Percentiles rank a stretch among this genome's conserved stretches.
Conservation (phyloP, 2,329 filamentous ascomycete species). For the Mollisiaceae sp. region DNA sequence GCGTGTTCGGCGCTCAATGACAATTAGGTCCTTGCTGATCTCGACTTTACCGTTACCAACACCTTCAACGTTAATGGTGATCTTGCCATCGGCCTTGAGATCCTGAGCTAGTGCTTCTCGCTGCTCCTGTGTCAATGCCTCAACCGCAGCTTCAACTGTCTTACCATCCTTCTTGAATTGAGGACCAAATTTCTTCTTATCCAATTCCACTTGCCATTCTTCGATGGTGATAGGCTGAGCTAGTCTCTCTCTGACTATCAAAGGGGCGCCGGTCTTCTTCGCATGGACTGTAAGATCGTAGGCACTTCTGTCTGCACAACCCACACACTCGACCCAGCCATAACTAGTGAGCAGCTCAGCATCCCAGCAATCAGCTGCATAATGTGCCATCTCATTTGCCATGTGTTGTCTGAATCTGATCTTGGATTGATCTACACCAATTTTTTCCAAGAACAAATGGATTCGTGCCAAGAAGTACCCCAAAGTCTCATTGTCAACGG, state of each 20-base stretch:
- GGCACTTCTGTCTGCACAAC: slow-evolving; percentile 92
- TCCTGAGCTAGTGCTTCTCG: slow-evolving; percentile 80
- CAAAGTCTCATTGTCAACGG: slow-evolving; percentile 96
- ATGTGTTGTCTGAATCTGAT: slow-evolving; percentile 98
- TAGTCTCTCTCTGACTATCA: slow-evolving; percentile 83
- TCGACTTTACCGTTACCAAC: slow-evolving; percentile 75
- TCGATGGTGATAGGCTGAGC: slow-evolving; percentile 79
- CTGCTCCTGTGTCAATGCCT: slow-evolving; percentile 72
- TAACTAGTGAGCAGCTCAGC: slow-evolving; percentile 89
- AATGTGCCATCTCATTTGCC: slow-evolving; percentile 89
- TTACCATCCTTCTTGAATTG: slow-evolving; percentile 95
- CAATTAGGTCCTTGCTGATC: slow-evolving; percentile 78
- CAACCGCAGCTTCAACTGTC: slow-evolving; percentile 78
- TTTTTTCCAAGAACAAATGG: slow-evolving; percentile 84
- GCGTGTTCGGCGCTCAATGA: slow-evolving; percentile 82
- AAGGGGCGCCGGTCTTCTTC: slow-evolving; percentile 86
- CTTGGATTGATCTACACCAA: slow-evolving; percentile 87
- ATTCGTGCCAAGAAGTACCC: slow-evolving; percentile 97
- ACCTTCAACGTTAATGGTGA: slow-evolving; percentile 74
- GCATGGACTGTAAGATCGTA: slow-evolving; percentile 93
- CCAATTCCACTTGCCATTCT: slow-evolving; percentile 85
- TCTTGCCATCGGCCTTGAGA: slow-evolving; percentile 74
- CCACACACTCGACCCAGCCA: slow-evolving; percentile 98
- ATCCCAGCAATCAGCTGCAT: slow-evolving; percentile 97
- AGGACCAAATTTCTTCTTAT: slow-evolving; percentile 96